A percentile compares a stretch with the other conserved stretches of the same genome.
Conservation (phyloP, 768 basidiomycete genomes). For the Kockovaella imperatae region DNA sequence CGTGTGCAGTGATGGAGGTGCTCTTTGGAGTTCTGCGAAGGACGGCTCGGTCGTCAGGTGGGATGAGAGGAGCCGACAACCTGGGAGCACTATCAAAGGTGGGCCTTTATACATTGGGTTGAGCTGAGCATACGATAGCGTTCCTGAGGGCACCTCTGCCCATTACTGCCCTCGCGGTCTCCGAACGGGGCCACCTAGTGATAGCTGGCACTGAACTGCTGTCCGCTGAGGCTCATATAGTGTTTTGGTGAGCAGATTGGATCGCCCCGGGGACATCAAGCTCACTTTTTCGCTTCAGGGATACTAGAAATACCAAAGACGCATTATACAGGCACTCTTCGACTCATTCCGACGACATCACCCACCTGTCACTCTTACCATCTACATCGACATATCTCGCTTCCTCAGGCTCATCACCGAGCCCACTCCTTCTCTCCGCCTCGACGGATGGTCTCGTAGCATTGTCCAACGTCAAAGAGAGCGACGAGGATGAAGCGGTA, state of each 20-base stretch:
- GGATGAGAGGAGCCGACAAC: constrained; percentile 38
- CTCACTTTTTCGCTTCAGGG: constrained; percentile 35
- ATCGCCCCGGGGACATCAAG: not conserved
- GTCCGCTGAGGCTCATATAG: constrained; percentile 69
- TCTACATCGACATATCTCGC: constrained; percentile 29
- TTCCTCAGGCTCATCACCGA: constrained; percentile 34
- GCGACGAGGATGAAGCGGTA: constrained; percentile 81
- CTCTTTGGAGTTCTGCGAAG: constrained; percentile 35
- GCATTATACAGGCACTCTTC: constrained; percentile 70
- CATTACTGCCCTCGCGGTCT: constrained; percentile 32
- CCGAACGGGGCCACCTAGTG: constrained; percentile 50
- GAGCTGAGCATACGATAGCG: constrained; percentile 12
- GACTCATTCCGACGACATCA: constrained; percentile 90
- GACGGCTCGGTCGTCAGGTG: constrained; percentile 40
- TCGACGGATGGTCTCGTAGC: constrained; percentile 79
- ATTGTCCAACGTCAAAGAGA: constrained; percentile 49
- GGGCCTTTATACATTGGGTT: constrained; percentile 7
- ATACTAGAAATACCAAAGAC: constrained; percentile 65
- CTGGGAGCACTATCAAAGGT: constrained; percentile 38
- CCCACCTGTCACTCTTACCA: constrained; percentile 57
- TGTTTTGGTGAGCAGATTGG: constrained; percentile 61
- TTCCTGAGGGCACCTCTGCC: constrained; percentile 34
- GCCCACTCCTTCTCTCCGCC: constrained; percentile 61
- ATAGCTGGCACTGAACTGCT: constrained; percentile 76
- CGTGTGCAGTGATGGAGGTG: constrained; percentile 17